Conservation (phyloP, 2,329 filamentous ascomycete species). For the Botrytis medusae region DNA sequence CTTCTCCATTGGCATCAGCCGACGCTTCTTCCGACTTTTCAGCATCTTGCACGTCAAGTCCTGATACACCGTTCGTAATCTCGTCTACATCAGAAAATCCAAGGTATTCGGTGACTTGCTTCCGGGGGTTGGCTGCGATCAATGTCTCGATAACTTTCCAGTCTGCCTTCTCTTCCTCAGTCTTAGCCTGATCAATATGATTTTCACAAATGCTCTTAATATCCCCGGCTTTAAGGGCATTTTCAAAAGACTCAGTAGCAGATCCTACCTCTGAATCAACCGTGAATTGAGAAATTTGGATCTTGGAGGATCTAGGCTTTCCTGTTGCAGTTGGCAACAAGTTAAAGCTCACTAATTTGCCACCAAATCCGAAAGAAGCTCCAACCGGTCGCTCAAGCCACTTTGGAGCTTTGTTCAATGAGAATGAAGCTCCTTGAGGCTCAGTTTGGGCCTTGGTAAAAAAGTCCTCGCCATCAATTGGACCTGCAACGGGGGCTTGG, state of each 20-base stretch:
- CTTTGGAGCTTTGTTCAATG: constrained; percentile 78
- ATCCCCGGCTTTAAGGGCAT: constrained; percentile 74
- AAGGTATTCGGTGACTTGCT: constrained; percentile 82
- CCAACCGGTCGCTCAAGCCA: constrained; percentile 86
- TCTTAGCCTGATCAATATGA: constrained; percentile 71
- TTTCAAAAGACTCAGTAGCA: constrained; percentile 83
- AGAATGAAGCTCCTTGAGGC: constrained; percentile 87
- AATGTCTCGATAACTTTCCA: constrained; percentile 94
- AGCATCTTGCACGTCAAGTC: constrained; percentile 37
- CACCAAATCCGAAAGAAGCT: constrained; percentile 92
- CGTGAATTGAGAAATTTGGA: constrained; percentile 84
- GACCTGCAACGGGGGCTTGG: constrained; percentile 64
- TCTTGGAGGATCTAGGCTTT: constrained; percentile 68
- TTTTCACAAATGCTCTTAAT: constrained; percentile 76
- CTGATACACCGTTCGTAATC: constrained; percentile 50
- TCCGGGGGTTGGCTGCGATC: constrained; percentile 79
- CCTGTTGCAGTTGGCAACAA: constrained; percentile 58
- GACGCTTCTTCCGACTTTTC: constrained; percentile 47
- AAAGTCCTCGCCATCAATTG: constrained; percentile 89
- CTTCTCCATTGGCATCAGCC: constrained; percentile 49
- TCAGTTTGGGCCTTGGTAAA: constrained; percentile 92
- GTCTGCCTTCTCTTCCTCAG: constrained; percentile 90
- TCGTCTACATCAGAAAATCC: constrained; percentile 67
- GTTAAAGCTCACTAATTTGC: constrained; percentile 79
- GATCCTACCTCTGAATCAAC: constrained; percentile 83